These are phyloP conservation scores for Fusarium odoratissimum DNA, from an alignment of 2,329 filamentous ascomycete genomes.

Conservation along the genomic window DNA sequence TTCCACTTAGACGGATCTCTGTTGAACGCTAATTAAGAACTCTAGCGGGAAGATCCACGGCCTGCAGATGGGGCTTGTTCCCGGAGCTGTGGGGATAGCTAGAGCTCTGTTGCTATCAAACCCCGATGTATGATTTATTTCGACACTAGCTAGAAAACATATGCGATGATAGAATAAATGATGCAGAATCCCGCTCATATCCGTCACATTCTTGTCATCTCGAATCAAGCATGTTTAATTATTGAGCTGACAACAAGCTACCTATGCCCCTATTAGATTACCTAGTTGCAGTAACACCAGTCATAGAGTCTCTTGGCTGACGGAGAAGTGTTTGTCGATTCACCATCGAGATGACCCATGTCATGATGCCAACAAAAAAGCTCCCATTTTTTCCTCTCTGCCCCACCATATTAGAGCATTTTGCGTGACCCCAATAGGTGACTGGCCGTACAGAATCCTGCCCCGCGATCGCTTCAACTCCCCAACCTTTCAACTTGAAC, in stretches of 20 bases:
- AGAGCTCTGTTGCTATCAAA: background rate
- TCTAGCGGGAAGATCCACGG: slow-evolving; percentile 23
- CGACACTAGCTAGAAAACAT: background rate
- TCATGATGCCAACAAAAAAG: slow-evolving; percentile 30
- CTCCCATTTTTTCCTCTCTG: background rate
- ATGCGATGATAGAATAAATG: slow-evolving; percentile 9
- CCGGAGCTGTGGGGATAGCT: background rate
- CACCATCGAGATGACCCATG: background rate
- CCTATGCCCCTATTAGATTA: background rate
- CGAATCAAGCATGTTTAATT: background rate
- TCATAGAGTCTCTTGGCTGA: background rate
- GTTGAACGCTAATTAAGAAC: slow-evolving; percentile 15
- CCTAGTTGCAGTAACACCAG: background rate
- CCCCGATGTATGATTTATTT: slow-evolving; percentile 17
- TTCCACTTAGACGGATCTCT: slow-evolving; percentile 4
- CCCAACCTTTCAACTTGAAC: slow-evolving; percentile 5
- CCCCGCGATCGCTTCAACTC: slow-evolving; percentile 36
- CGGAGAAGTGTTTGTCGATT: background rate
- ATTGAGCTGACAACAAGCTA: background rate
- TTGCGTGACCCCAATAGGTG: slow-evolving; percentile 22
- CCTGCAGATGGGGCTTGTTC: slow-evolving; percentile 8
- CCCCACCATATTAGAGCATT: slow-evolving; percentile 29
- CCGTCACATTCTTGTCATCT: background rate
- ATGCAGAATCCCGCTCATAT: background rate
- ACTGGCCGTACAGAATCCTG: slow-evolving; percentile 1